phyloP scores from a whole-genome alignment of 257 asterid genomes.

The Haberlea rhodopensis region DNA sequence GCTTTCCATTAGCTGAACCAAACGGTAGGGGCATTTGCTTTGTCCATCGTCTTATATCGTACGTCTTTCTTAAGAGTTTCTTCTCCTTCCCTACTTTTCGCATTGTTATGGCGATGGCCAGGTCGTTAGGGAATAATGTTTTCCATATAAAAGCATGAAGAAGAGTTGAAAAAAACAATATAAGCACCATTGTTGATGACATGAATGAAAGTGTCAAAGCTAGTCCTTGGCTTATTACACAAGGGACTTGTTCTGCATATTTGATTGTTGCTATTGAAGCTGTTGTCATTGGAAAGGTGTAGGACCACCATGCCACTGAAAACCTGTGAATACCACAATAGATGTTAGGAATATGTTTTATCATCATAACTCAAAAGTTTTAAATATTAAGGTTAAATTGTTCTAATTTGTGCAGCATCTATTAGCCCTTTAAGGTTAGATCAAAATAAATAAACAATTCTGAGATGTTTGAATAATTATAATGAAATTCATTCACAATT shows the following conservation, averaged over 20 bases:
- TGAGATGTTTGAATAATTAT: conserved; percentile 13
- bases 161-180: conserved; percentile 66
- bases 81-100: conserved; percentile 44
- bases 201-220: conserved; percentile 65
- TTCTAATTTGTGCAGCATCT: no score
- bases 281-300: conserved; percentile 95
- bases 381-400: not conserved
- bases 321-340: conserved; percentile 45
- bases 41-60: conserved; percentile 60
- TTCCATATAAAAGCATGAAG: conserved; percentile 80
- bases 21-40: conserved; percentile 62
- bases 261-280: conserved; percentile 84
- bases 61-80: conserved; percentile 51
- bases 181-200: conserved; percentile 76
- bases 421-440: not conserved
- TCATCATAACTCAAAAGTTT: not conserved
- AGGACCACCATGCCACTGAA: conserved; percentile 98
- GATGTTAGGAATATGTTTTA: not conserved
- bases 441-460: not conserved
- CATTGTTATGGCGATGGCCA: conserved; percentile 88
- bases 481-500: no score
- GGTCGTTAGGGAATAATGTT: conserved; percentile 83
- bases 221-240: conserved; percentile 48
- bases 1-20: conserved; percentile 45
- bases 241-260: conserved; percentile 79